Conservation (phyloP, 1,284 basidiomycete genomes). For the Cutaneotrichosporon mucoides region DNA sequence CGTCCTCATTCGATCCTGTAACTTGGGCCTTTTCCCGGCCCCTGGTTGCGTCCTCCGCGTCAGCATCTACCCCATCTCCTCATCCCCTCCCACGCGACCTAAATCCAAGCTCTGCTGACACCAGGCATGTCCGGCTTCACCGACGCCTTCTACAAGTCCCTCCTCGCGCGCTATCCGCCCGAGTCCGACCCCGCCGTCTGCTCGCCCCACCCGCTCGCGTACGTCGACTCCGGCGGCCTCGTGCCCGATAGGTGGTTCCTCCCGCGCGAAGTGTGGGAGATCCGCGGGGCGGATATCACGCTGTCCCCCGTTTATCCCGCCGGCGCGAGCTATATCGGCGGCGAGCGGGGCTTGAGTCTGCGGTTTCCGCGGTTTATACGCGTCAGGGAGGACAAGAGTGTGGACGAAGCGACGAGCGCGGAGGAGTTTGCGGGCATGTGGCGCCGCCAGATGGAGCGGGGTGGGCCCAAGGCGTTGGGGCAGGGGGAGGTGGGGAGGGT, state of each 20-base stretch:
- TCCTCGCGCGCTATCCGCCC: constrained; percentile 63
- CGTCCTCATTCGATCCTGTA: no score
- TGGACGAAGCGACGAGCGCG: constrained; percentile 54
- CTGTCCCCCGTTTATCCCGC: constrained; percentile 83
- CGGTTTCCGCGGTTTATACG: constrained; percentile 54
- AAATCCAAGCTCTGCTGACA: constrained; percentile 5
- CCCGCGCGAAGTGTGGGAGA: constrained; percentile 85
- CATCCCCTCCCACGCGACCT: no score
- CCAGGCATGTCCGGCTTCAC: constrained; percentile 64
- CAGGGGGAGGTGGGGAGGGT: neutral
- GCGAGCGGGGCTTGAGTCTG: constrained; percentile 67
- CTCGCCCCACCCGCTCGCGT: constrained; percentile 56
- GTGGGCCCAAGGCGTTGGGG: neutral
- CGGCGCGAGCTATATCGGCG: constrained; percentile 64
- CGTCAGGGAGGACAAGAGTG: constrained; percentile 55
- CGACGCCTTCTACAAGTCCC: constrained; percentile 76
- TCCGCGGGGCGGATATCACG: constrained; percentile 84
- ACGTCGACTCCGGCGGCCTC: constrained; percentile 69
- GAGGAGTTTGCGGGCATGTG: constrained; percentile 65
- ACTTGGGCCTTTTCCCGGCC: no score
- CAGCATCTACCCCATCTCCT: no score
- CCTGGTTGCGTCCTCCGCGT: no score
- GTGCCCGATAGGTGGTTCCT: constrained; percentile 78
- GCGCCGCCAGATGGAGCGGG: constrained; percentile 54
- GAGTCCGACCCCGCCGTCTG: constrained; percentile 59